Conservation (phyloP, 2,329 filamentous ascomycete species). For the Diplodia intermedia region DNA sequence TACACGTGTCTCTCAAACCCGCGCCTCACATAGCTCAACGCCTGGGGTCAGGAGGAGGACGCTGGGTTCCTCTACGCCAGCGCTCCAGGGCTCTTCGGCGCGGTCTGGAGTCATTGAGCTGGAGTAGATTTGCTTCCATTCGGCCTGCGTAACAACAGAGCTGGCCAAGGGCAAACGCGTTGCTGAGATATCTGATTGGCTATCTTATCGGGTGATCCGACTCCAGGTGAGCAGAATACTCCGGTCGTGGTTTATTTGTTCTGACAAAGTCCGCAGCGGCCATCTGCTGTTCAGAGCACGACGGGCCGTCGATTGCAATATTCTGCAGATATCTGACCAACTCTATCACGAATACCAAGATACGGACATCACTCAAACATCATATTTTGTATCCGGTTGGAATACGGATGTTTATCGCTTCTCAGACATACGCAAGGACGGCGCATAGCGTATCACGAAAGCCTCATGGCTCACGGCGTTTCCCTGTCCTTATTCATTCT, state of each 20-base stretch:
- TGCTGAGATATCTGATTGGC: neutral
- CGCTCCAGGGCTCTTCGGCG: neutral
- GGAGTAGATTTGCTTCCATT: neutral
- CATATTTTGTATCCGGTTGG: neutral
- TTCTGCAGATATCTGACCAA: neutral
- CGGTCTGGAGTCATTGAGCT: conserved; percentile 18
- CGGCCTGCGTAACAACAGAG: too few relatives aligned
- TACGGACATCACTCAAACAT: neutral
- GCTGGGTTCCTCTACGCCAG: neutral
- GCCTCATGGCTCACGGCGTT: neutral
- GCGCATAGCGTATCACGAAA: neutral
- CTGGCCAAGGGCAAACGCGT: neutral
- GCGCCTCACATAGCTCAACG: neutral
- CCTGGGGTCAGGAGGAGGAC: neutral
- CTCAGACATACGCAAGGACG: neutral
- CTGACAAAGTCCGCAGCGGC: neutral
- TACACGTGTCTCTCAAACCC: neutral
- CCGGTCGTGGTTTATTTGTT: neutral
- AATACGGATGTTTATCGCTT: neutral
- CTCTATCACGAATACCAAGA: neutral
- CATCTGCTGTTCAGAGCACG: neutral
- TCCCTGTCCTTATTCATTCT: neutral
- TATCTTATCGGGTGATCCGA: neutral
- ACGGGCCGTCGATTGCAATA: neutral
- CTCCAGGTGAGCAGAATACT: neutral